Evolutionary conservation across 345 rosid species (phyloP).

Genomic region (Hibiscus syriacus): DNA sequence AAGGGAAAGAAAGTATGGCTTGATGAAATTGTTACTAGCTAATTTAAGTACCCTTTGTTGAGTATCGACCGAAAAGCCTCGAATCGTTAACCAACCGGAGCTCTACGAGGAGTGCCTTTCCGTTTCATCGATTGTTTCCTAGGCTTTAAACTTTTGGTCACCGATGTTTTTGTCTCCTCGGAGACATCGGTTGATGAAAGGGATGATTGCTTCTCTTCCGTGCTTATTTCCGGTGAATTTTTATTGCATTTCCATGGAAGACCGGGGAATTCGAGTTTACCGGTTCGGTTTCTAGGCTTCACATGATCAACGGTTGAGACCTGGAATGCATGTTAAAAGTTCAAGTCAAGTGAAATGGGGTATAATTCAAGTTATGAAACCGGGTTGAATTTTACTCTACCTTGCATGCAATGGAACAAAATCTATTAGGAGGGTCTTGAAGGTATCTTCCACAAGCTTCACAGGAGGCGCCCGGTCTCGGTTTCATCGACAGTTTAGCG

Average conservation of each 20-base stretch:
- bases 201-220: slow-evolving; percentile 50
- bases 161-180: slow-evolving; percentile 37
- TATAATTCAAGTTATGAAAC: background rate
- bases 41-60: background rate
- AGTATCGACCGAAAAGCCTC: background rate
- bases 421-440: slow-evolving; percentile 69
- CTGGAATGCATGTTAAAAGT: slow-evolving; percentile 19
- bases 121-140: slow-evolving; percentile 46
- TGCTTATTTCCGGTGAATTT: slow-evolving; percentile 30
- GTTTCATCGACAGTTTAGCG: slow-evolving; percentile 70
- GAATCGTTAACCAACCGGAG: slow-evolving; percentile 32
- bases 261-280: slow-evolving; percentile 17
- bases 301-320: slow-evolving; percentile 23
- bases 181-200: slow-evolving; percentile 46
- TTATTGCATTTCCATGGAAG: slow-evolving; percentile 27
- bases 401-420: slow-evolving; percentile 90
- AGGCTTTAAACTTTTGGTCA: slow-evolving; percentile 40
- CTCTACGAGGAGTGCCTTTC: slow-evolving; percentile 63
- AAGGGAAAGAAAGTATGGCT: background rate
- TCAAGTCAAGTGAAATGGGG: background rate
- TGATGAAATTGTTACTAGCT: no score
- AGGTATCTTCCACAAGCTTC: slow-evolving; percentile 68
- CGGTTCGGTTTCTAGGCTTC: slow-evolving; percentile 22
- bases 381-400: slow-evolving; percentile 21
- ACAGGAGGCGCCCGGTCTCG: slow-evolving; percentile 58